A percentile compares a stretch with the other conserved stretches of the same genome.
These are phyloP conservation scores for Hypholoma sublateritium DNA, from an alignment of 768 basidiomycete species.

Conservation along the genomic window DNA sequence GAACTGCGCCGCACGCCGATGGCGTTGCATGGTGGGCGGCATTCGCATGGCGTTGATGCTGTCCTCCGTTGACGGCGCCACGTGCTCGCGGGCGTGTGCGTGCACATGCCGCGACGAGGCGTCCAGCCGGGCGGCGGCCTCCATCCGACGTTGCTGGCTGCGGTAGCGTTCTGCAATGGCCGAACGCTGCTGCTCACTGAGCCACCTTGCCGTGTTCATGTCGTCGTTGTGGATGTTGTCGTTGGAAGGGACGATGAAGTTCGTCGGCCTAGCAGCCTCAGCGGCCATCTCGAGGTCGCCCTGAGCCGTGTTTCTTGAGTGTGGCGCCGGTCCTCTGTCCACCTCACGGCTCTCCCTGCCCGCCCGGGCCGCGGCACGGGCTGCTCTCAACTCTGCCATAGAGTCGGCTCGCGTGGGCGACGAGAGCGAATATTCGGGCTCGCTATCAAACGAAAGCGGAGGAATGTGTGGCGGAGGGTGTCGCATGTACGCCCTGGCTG, in stretches of 20 bases:
- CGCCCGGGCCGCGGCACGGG: no score
- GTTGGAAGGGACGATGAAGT: no score
- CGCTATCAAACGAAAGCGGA: neutral
- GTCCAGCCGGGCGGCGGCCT: constrained; percentile 27
- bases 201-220: neutral
- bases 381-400: no score
- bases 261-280: no score
- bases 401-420: no score
- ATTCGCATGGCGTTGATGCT: neutral
- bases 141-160: constrained; percentile 23
- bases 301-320: no score
- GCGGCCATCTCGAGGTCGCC: no score
- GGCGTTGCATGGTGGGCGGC: neutral
- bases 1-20: neutral
- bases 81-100: neutral
- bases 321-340: no score
- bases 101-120: neutral
- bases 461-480: neutral
- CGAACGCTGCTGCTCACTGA: neutral
- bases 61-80: neutral
- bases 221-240: no score
- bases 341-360: no score
- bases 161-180: constrained; percentile 14
- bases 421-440: neutral
- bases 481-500: neutral